Evolutionary conservation across 805 yeast genomes (phyloP).

Genomic region (Ogataea trehalophila): DNA sequence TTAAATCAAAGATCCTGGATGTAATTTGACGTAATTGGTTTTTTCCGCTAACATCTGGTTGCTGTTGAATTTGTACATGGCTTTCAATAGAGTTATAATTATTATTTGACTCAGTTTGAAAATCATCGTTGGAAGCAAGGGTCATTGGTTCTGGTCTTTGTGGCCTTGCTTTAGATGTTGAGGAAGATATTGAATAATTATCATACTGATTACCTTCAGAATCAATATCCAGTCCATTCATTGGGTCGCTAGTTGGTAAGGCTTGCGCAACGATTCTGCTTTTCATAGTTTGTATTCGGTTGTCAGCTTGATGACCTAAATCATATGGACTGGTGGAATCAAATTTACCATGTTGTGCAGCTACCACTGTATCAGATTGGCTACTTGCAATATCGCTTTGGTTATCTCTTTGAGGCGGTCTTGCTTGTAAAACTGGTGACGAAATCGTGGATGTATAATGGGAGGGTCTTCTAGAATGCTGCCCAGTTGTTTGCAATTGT

Average conservation of each 20-base stretch:
- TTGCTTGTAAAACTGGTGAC: conserved; percentile 14
- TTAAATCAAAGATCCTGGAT: conserved; percentile 66
- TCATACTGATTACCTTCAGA: conserved; percentile 1
- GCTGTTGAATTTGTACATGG: conserved; percentile 1
- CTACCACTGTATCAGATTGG: conserved; percentile 17
- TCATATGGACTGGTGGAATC: conserved; percentile 12
- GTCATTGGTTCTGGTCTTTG: conserved; percentile 3
- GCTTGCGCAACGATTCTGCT: neutral
- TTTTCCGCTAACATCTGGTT: neutral
- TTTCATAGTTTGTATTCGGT: neutral
- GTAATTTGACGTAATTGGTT: conserved; percentile 48
- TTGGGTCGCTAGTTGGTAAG: too few species aligned
- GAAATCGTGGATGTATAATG: conserved; percentile 1
- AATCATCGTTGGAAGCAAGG: neutral
- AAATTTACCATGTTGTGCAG: conserved; percentile 9
- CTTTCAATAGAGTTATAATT: neutral
- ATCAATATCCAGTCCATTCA: too few species aligned
- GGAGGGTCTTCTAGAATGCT: neutral
- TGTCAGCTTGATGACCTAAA: conserved; percentile 4
- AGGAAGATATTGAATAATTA: conserved; percentile 8
- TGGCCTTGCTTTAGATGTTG: conserved; percentile 1
- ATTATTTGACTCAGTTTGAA: neutral
- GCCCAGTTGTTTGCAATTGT: neutral
- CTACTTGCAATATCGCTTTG: conserved; percentile 17
- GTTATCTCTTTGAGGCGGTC: conserved; percentile 6